Conservation (phyloP, 441 rosid genomes). For the Isatis lusitanica region DNA sequence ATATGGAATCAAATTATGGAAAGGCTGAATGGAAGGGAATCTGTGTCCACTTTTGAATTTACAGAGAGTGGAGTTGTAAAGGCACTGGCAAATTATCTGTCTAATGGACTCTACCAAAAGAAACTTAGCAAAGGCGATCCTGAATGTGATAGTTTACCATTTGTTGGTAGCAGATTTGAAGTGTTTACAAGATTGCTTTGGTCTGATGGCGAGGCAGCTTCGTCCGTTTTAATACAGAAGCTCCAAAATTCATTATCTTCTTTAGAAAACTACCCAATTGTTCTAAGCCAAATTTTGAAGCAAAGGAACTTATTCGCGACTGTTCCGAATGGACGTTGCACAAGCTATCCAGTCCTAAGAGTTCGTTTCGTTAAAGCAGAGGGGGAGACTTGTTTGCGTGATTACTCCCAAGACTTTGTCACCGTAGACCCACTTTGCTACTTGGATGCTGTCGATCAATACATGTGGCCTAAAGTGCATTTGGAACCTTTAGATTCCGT, state of each 20-base stretch:
- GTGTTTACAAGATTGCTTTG: constrained; percentile 63
- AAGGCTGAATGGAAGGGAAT: constrained; percentile 76
- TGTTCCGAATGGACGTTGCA: constrained; percentile 63
- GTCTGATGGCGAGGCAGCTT: constrained; percentile 56
- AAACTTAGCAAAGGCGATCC: constrained; percentile 41
- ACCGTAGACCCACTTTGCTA: constrained; percentile 86
- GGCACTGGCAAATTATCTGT: constrained; percentile 66
- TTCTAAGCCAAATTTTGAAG: constrained; percentile 57
- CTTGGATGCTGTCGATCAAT: constrained; percentile 66
- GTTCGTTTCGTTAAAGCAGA: constrained; percentile 74
- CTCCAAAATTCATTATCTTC: constrained; percentile 83
- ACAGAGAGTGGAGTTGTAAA: constrained; percentile 89
- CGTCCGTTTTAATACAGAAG: constrained; percentile 62
- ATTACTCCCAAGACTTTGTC: constrained; percentile 55
- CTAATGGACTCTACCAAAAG: constrained; percentile 60
- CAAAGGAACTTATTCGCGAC: constrained; percentile 64
- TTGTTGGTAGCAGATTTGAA: constrained; percentile 70
- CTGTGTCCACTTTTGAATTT: constrained; percentile 92
- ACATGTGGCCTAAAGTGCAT: constrained; percentile 66
- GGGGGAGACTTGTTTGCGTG: constrained; percentile 65
- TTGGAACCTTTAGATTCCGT: constrained; percentile 38
- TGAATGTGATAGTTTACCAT: constrained; percentile 31
- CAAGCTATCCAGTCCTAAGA: constrained; percentile 67
- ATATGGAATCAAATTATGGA: constrained; percentile 59
- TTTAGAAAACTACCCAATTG: constrained; percentile 81